Base-by-base conservation (phyloP, 768 basidiomycete genomes). In the Russula sp. region DNA sequence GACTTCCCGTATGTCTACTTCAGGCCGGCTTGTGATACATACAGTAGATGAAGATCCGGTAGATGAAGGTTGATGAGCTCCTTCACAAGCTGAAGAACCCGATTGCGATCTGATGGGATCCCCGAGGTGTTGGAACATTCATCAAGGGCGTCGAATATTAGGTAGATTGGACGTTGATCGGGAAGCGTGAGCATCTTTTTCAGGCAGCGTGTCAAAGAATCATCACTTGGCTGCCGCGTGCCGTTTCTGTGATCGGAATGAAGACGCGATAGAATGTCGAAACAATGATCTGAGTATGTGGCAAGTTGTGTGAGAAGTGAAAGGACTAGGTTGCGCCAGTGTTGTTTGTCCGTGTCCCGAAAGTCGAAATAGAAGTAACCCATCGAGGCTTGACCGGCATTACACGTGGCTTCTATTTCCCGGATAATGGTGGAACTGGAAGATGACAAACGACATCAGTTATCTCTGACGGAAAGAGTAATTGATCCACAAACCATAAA, bases 401-500 rank as follows among this genome's bases (percentile, higher is more conserved):
- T 11, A 10, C 30, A 44, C 40, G 18, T 56, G n/a, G 13, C 28
- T 32, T n/a, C 1, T 1, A 62, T 30, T 3, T 55, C 46, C 5
- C 50, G 14, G 24, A 63, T 63, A 28, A 63, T 59, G 1, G 57
- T 16, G 5, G 57, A 63, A 22, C 62, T 63, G 22, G 46, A 13
- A 13, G 22, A 46, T 6, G 24, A 53, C 8, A 14, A 11, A 20
- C n/a, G 3, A 36, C 5, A 20, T 58, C 10, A 52, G 4, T 16
- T 1, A 30, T 8, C 1, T 7, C 7, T 2, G 6, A 32, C n/a
- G n/a, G n/a, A n/a, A n/a, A n/a, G n/a, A n/a, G n/a, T n/a, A n/a
- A n/a, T n/a, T n/a, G n/a, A n/a, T n/a, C n/a, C n/a, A n/a, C 62
- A 1, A 30, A 63, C 62, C 62, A 59, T 3, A 63, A 50, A 13